Evolutionary conservation across 169 alveolate species (phyloP).

Genomic region (Plasmodium yoelii): DNA sequence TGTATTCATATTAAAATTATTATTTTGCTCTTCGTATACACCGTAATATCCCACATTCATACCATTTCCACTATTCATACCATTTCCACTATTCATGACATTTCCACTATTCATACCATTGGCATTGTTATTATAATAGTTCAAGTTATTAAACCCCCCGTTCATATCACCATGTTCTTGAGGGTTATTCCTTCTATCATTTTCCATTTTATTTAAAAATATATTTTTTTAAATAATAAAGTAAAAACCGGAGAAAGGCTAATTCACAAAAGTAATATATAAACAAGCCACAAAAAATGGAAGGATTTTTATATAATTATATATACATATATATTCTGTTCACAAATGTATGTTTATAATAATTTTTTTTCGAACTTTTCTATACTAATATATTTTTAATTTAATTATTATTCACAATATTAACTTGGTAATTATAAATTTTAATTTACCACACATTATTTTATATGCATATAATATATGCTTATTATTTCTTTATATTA

Average conservation of each 20-base stretch:
- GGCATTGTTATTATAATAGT: constrained; percentile 3
- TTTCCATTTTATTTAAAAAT: constrained; percentile 18
- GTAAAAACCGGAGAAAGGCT: neutral
- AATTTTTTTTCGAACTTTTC: neutral
- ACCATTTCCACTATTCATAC: neutral
- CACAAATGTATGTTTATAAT: neutral
- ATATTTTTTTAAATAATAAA: neutral
- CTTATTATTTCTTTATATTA: too few relatives aligned
- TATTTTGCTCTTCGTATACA: constrained; percentile 1
- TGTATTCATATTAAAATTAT: neutral
- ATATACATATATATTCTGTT: constrained; percentile 3
- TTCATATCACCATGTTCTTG: constrained; percentile 7
- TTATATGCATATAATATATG: neutral
- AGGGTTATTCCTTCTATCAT: constrained; percentile 4
- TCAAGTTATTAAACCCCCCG: neutral
- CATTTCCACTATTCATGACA: neutral
- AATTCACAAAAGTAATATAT: neutral
- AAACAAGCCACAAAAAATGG: neutral
- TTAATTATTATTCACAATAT: neutral
- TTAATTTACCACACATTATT: neutral
- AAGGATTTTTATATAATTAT: neutral
- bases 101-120: neutral
- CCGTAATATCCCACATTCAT: neutral
- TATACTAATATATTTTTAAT: neutral
- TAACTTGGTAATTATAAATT: neutral